Evolutionary conservation across 2,329 filamentous ascomycete species (phyloP), one percentile per base, ranked within the genome.

Genomic region (Microdochium bolleyi): DNA sequence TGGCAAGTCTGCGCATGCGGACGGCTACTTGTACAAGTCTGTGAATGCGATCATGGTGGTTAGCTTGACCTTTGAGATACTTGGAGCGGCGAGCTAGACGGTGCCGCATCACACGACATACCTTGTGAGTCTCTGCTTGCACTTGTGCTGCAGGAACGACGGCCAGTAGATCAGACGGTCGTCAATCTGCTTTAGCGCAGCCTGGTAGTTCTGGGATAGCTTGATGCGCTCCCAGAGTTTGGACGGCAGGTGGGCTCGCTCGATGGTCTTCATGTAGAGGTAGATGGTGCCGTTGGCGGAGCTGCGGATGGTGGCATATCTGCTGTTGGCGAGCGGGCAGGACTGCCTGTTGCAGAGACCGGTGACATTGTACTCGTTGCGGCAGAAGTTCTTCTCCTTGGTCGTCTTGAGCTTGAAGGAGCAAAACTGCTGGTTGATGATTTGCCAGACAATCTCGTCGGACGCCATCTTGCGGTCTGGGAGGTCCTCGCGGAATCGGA

Each of bases 371-470:
- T 91, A 87, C 73, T 92, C 92, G 72, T 96, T 96, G 69, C 92
- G 87, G 73, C 94, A 99, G 73, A 97, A 99, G 63, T 84, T 96
- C 70, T 94, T 87, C 54, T 86, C 82, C 71, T 92, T 95, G 24
- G 89, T 88, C 21, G 86, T 89, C 75, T 95, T 96, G 60, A 97
- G 78, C 68, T 96, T 96, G 78, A 92, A 97, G 51, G 88, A 86
- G 76, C 94, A 97, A 69, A 90, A 89, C 63, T 89, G 88, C 72
- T 94, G 89, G 72, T 95, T 95, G 61, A 96, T 96, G 54, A 96
- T 89, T 69, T 92, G 85, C 94, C 94, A 99, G 58, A 97, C 87
- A 59, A 97, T 95, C 73, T 97, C 92, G 77, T 97, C 92, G 57
- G 90, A 95, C 54, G 89, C 84, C 88, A 94, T 95, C 53, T 55